Evolutionary conservation across 345 rosid genomes (phyloP).

Genomic region (Eucalyptus globulus): DNA sequence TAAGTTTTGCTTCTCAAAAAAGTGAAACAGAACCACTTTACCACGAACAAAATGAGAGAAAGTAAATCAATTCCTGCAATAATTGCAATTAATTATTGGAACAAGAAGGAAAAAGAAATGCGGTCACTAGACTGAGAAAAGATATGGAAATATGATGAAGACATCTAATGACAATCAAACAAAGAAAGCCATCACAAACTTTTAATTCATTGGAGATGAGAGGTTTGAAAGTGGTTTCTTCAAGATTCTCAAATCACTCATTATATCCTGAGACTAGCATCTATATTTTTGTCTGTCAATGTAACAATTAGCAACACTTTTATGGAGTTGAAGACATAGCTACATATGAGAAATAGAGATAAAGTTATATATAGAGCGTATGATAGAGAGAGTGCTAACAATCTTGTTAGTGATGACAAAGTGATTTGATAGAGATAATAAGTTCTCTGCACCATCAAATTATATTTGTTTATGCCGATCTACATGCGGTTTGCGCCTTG

Average conservation of each 20-base stretch:
- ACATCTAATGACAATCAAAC: not conserved
- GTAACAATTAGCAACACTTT: not conserved
- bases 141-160: not conserved
- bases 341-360: too few species aligned
- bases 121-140: too few species aligned
- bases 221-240: not conserved
- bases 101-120: too few species aligned
- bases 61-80: too few species aligned
- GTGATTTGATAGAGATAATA: not conserved
- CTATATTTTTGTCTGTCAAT: not conserved
- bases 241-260: not conserved
- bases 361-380: too few species aligned
- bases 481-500: fast-evolving
- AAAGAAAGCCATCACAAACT: not conserved
- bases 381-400: not conserved
- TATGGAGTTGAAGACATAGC: not conserved
- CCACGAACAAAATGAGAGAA: too few species aligned
- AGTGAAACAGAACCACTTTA: too few species aligned
- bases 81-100: too few species aligned
- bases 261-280: not conserved
- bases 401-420: fast-evolving
- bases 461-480: too few species aligned
- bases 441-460: fast-evolving
- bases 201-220: too few species aligned
- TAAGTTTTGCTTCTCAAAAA: too few species aligned